phyloP scores from a whole-genome alignment of 257 asterid species.

The Scutellaria galericulata region DNA sequence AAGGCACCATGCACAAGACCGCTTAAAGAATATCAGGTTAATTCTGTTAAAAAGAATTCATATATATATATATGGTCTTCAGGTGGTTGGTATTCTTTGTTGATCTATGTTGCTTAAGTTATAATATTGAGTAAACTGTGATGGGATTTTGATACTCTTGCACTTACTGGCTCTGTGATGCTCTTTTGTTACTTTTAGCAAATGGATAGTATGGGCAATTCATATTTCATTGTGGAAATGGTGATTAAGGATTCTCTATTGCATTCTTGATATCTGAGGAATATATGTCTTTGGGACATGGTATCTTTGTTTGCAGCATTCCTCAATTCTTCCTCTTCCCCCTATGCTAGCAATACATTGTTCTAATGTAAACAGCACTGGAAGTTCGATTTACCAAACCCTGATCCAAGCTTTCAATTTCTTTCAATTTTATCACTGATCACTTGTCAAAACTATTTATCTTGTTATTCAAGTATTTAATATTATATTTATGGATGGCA shows the following conservation, averaged over 20 bases:
- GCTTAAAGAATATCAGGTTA: conserved; percentile 77
- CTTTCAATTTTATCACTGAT: too few relatives aligned
- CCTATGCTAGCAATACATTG: too few relatives aligned
- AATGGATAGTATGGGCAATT: background rate
- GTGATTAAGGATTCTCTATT: background rate
- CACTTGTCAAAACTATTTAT: too few relatives aligned
- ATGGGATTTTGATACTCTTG: background rate
- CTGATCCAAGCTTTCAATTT: too few relatives aligned
- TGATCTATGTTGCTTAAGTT: background rate
- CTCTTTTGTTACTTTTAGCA: background rate
- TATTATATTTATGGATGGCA: too few relatives aligned
- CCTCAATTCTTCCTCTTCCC: too few relatives aligned
- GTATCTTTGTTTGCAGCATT: too few relatives aligned
- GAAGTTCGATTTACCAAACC: too few relatives aligned
- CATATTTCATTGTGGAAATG: conserved; percentile 1
- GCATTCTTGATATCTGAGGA: background rate
- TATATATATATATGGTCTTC: background rate
- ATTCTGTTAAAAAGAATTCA: background rate
- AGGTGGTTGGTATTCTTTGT: background rate
- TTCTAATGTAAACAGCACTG: too few relatives aligned
- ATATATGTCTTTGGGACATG: too few relatives aligned
- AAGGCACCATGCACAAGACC: conserved; percentile 82
- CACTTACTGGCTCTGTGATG: background rate
- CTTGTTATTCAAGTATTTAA: background rate
- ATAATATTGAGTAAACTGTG: background rate